Conservation (phyloP, 441 rosid species). For the Sinapis alba region DNA sequence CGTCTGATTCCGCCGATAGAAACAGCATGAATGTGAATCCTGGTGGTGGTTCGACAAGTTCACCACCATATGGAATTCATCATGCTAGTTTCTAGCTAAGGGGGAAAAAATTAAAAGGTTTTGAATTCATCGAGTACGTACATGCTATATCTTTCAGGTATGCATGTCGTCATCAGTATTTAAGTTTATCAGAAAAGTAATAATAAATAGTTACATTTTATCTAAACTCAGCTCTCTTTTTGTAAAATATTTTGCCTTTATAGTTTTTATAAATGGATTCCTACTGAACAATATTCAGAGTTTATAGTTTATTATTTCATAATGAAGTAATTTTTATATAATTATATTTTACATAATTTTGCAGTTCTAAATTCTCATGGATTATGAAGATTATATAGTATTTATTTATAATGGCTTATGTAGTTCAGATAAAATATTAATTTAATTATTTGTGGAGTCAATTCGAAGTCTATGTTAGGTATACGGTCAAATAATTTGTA, state of each 20-base stretch:
- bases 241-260: slow-evolving; percentile 35
- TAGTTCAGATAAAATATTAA: neutral
- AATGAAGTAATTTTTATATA: neutral
- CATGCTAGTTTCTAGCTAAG: slow-evolving; percentile 56
- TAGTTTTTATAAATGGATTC: slow-evolving; percentile 32
- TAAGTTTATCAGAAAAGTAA: slow-evolving; percentile 3
- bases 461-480: slow-evolving; percentile 11
- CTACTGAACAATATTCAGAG: slow-evolving; percentile 22
- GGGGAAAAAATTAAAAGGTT: neutral
- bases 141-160: slow-evolving; percentile 39
- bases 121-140: slow-evolving; percentile 25
- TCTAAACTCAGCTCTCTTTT: slow-evolving; percentile 28
- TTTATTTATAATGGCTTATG: neutral
- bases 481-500: neutral
- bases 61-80: slow-evolving; percentile 60
- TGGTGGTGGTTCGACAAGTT: slow-evolving; percentile 50
- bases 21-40: slow-evolving; percentile 42
- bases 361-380: neutral
- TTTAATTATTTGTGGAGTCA: slow-evolving; percentile 16
- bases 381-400: neutral
- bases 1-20: slow-evolving; percentile 58
- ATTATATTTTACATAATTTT: neutral
- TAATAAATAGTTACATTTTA: slow-evolving; percentile 36
- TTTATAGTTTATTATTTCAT: slow-evolving; percentile 23
- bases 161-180: slow-evolving; percentile 25